Base-by-base conservation (phyloP, 345 rosid genomes). In the Sonneratia caseolaris region DNA sequence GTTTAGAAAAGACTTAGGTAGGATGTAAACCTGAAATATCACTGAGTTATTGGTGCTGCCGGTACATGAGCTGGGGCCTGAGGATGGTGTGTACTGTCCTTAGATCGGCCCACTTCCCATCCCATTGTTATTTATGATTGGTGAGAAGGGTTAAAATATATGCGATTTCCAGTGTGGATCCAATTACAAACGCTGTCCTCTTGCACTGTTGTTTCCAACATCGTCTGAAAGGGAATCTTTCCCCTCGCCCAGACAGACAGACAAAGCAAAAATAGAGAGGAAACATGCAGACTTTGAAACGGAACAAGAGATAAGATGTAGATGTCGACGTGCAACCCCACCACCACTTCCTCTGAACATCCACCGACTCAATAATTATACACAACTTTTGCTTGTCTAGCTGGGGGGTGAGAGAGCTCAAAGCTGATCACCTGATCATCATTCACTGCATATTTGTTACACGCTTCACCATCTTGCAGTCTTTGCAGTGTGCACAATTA, bases 151-250 rank as follows among this genome's bases (percentile, higher is more conserved):
- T 56, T 56, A 12, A 56, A 56, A 43, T 68, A 68, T 38, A 11
- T n/a, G 35, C 47, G 22, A 4, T 47, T 21, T 69, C 76, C 76
- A 53, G 59, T 55, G 71, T 68, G 71, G 48, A 66, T 73, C 70
- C 65, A 66, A 66, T 67, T 47, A 66, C 53, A 66, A 73, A 67
- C 67, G 40, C 40, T 73, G 75, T 73, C 75, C 42, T 73, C 70
- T 73, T 73, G 40, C 59, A 57, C 66, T 57, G 76, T 56, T 73
- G 42, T 42, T 73, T 73, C 71, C 71, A 73, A 73, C 82, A 80
- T 42, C 7, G 2, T 86, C 81, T 87, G 84, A 81, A 80, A 59
- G n/a, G 71, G 76, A 70, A 74, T 68, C 71, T 62, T 69, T 32
- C 64, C 3, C 68, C 49, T 42, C 68, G 22, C 66, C 51, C 66